Base-by-base conservation (phyloP, 2,329 filamentous ascomycete species). In the Purpureocillium lavendulum region DNA sequence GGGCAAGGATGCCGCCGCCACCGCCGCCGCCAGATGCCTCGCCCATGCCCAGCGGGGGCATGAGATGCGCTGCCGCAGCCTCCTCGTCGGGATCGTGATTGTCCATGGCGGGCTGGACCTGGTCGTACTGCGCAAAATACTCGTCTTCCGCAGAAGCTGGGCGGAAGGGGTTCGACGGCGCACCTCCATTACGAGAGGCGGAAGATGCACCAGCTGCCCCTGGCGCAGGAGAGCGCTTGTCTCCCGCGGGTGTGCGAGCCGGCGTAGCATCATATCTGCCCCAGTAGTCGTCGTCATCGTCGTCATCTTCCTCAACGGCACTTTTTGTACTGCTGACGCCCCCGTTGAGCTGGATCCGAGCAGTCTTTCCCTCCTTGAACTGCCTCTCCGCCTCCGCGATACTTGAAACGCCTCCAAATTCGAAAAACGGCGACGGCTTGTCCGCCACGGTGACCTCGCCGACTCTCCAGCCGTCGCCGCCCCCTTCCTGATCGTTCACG, bases 251-350 rank as follows among this genome's bases (percentile, higher is more conserved):
- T 9, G 80, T 84, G 33, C 71, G 69, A 2, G 73, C 71, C 2
- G 84, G 82, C 4, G 82, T 86, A 18, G 75, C 74, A 56, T 87
- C 84, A 57, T 90, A 89, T 44, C 78, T 75, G 26, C 77, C 82
- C 85, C 85, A 90, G 59, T 90, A 90, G 49, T 80, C 81, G 47
- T 86, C 83, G 45, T 87, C 82, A 26, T 84, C 82, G 16, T 84
- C 81, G 0, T 80, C 75, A 1, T 71, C 64, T 1, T 55, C 52
- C 7, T 49, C 43, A 28, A 45, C 32, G 41, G 21, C 46, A 36
- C 41, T 42, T 36, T 42, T 46, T 43, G 36, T 13, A 30, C 29
- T 12, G 11, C 29, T 30, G 29, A 6, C 13, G 29, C 11, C 29
- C 33, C 21, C 42, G 13, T 50, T 47, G 43, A 41, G n/a, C 26